Evolutionary conservation across 2,329 filamentous ascomycete genomes (phyloP).

Genomic region (Leptographium radiaticola): DNA sequence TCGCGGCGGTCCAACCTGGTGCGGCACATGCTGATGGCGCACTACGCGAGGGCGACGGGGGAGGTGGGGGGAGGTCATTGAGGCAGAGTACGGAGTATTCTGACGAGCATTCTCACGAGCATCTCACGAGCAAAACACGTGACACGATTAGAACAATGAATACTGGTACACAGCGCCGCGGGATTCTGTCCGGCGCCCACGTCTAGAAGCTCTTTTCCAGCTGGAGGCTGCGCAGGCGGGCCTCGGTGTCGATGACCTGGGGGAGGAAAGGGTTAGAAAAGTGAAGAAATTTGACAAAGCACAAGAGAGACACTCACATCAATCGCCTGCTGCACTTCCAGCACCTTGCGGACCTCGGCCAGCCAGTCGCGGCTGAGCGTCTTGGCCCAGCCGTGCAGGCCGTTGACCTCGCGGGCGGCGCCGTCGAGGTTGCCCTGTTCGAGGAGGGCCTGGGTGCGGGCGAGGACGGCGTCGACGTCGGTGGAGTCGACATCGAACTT

Average conservation of each 20-base stretch:
- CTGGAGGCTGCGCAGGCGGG: slow-evolving; percentile 73
- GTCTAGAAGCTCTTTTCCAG: slow-evolving; percentile 46
- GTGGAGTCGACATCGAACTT: background rate
- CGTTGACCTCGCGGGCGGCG: slow-evolving; percentile 91
- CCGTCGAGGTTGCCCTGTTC: slow-evolving; percentile 89
- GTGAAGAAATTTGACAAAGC: background rate
- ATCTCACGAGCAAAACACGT: too few species aligned
- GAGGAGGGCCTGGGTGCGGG: slow-evolving; percentile 75
- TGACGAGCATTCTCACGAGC: too few species aligned
- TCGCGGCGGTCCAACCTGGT: slow-evolving; percentile 20
- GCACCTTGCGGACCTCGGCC: slow-evolving; percentile 73
- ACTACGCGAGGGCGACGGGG: slow-evolving; percentile 13
- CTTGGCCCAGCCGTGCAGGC: slow-evolving; percentile 85
- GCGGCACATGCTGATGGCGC: slow-evolving; percentile 31
- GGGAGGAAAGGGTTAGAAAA: background rate
- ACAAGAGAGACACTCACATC: slow-evolving; percentile 55
- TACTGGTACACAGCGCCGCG: too few species aligned
- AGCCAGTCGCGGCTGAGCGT: slow-evolving; percentile 92
- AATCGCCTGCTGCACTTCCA: slow-evolving; percentile 91
- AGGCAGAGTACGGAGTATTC: too few species aligned
- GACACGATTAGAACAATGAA: background rate
- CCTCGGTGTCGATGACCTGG: slow-evolving; percentile 80
- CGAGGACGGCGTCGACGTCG: slow-evolving; percentile 88
- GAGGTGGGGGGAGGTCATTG: too few species aligned
- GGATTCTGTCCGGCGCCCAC: background rate